A percentile compares a stretch with the other conserved stretches of the same genome.
These are phyloP conservation scores for Candida cerambycidarum DNA, from an alignment of 805 yeast genomes.

Conservation along the genomic window DNA sequence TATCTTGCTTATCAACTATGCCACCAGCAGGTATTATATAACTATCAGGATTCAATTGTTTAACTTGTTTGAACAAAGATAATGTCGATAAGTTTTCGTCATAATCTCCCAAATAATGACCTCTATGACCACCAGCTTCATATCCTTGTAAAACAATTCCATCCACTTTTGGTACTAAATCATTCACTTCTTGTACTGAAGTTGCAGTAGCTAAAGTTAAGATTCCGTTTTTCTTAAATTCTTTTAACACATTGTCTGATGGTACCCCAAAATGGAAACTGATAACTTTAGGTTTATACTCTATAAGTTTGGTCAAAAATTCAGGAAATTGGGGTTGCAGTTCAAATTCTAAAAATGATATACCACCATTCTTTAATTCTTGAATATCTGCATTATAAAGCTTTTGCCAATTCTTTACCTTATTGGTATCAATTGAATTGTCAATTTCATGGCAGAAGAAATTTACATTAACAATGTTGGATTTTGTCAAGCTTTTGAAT, in stretches of 20 bases:
- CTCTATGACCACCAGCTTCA: constrained; percentile 70
- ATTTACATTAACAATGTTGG: constrained; percentile 41
- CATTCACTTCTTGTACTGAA: constrained; percentile 35
- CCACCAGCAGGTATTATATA: constrained; percentile 56
- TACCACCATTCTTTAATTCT: constrained; percentile 21
- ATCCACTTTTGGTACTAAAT: constrained; percentile 34
- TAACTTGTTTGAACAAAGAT: constrained; percentile 25
- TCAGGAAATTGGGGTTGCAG: constrained; percentile 12
- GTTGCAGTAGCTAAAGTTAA: constrained; percentile 49
- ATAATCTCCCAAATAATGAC: constrained; percentile 34
- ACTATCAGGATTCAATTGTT: constrained; percentile 13
- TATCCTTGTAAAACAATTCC: constrained; percentile 56
- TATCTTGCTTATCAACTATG: constrained; percentile 32
- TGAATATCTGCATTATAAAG: constrained; percentile 10
- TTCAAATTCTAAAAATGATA: constrained; percentile 33
- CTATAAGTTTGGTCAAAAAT: constrained; percentile 18
- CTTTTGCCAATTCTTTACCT: constrained; percentile 19
- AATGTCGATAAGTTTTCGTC: constrained; percentile 40
- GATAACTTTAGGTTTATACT: constrained; percentile 41
- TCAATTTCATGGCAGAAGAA: constrained; percentile 44
- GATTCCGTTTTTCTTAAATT: constrained; percentile 38
- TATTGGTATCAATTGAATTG: constrained; percentile 17
- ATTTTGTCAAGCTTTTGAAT: constrained; percentile 13
- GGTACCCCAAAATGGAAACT: constrained; percentile 59
- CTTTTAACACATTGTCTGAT: constrained; percentile 23